A percentile compares a stretch with the other conserved stretches of the same genome.
Evolutionary conservation across 495 filamentous ascomycete genomes (phyloP).

Genomic region (Penicillium waksmanii): DNA sequence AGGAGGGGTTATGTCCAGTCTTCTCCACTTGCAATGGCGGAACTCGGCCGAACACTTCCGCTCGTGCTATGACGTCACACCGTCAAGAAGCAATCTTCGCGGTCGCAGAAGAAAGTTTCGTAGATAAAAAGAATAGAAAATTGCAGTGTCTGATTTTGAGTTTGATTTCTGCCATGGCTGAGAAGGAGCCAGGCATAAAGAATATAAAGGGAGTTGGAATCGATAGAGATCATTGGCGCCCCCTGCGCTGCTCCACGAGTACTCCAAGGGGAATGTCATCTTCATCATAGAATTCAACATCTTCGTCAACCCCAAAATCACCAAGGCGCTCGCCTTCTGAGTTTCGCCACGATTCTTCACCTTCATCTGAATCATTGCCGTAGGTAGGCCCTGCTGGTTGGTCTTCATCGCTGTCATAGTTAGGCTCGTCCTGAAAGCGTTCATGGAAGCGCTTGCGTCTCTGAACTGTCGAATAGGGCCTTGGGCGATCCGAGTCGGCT

Average conservation of each 20-base stretch:
- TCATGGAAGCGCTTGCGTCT: slow-evolving; percentile 56
- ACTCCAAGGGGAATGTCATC: slow-evolving; percentile 77
- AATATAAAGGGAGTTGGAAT: no score
- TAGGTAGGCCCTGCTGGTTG: slow-evolving; percentile 26
- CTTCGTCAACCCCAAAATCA: slow-evolving; percentile 92
- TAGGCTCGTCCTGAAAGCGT: slow-evolving; percentile 38
- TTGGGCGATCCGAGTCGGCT: slow-evolving; percentile 53
- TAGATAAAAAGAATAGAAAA: background rate
- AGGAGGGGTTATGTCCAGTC: background rate
- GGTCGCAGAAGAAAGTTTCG: background rate
- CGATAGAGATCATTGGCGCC: background rate
- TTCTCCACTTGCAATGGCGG: background rate
- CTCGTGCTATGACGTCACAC: background rate
- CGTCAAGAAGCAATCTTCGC: background rate
- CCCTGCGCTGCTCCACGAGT: slow-evolving; percentile 34
- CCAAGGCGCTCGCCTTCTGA: slow-evolving; percentile 81
- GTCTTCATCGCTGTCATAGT: slow-evolving; percentile 43
- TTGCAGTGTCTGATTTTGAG: background rate
- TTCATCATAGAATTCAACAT: slow-evolving; percentile 75
- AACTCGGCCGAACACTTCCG: background rate
- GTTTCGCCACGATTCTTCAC: slow-evolving; percentile 77
- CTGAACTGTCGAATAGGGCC: slow-evolving; percentile 32
- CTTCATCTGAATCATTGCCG: slow-evolving; percentile 42
- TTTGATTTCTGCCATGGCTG: no score
- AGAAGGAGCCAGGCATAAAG: no score